Evolutionary conservation across 257 asterid species (phyloP), one percentile per base, ranked within the genome.

Genomic region (Misopates orontium): DNA sequence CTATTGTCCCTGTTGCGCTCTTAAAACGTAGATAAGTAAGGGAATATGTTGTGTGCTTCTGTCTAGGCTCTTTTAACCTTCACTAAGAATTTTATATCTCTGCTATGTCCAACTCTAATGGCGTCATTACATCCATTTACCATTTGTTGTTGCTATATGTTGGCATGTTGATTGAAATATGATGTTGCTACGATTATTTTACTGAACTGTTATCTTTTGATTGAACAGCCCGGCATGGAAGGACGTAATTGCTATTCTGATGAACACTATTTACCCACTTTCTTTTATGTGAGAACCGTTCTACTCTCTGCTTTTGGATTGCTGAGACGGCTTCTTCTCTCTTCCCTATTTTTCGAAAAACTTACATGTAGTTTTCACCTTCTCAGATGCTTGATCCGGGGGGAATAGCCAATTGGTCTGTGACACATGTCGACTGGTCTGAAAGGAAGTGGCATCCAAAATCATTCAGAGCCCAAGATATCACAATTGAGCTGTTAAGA

Each of bases 141-240:
- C 25, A 14, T 16, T 21, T 66, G n/a, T 25, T 24, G 11, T 36
- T 36, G 42, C 50, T 16, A 52, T 40, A 22, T 12, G 17, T 50
- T 63, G 50, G 21, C 58, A 66, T n/a, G 42, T 36, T 36, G 42
- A 7, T 36, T 36, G 42, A 9, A 36, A 36, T 28, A 28, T 70
- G 32, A 50, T 17, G 12, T 15, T 14, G 9, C 42, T 47, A 15
- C 36, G 42, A 22, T 49, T 28, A 8, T 31, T 51, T 61, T 44
- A 40, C 53, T 64, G 52, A 60, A 36, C 42, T 39, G n/a, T 64
- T 69, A 36, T 79, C 40, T 68, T 77, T 80, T 69, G 57, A 66
- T 80, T 73, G 69, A 78, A 80, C 98, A 92, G 99, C 99, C 99
- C 52, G 96, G 96, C 80, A 87, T 90, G 99, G 94, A 93, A 61